Evolutionary conservation across 192 early-diverging fungal genomes (phyloP), one percentile per base, ranked within the genome.

Genomic region (Cetraspora pellucida): DNA sequence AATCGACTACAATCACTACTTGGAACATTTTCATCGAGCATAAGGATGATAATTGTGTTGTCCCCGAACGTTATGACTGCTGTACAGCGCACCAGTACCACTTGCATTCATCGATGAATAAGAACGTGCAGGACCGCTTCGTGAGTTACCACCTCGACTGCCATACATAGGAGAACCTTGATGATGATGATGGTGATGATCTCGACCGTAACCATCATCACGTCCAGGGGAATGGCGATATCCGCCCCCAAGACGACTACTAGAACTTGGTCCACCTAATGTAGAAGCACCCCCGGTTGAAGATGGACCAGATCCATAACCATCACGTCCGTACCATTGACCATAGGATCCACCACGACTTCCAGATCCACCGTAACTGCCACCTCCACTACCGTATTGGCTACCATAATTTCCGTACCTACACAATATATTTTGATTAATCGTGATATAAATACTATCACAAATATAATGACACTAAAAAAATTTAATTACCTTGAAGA

Each of bases 21-120:
- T 49, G 10, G 10, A 13, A 0, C 2, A 16, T 49, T 67, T 67
- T 74, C 55, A 74, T 45, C 78, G 72, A 23, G 61, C 79, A 75
- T 85, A 85, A 13, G 84, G 84, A 58, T 81, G 82, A 57, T 85
- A 82, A 50, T 81, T 81, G 61, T 74, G 75, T 55, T 75, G 77
- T 17, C 80, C 82, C 16, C 81, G 79, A 27, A 81, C 78, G 57
- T 57, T 60, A 9, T 77, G 78, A n/a, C 80, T 80, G 21, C 79
- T 81, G 76, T 85, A 77, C 47, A 85, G 57, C 14, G 84, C 69
- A n/a, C 80, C 77, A 47, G 57, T 68, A 6, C 55, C 30, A 61
- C 57, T 71, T 27, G 58, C 25, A 58, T 66, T 54, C 46, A 76
- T 77, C 13, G 64, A 77, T 17, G 79, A 75, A 28, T 80, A 70